Evolutionary conservation across 805 yeast species (phyloP).

Genomic region (Cyberlindnera americana): DNA sequence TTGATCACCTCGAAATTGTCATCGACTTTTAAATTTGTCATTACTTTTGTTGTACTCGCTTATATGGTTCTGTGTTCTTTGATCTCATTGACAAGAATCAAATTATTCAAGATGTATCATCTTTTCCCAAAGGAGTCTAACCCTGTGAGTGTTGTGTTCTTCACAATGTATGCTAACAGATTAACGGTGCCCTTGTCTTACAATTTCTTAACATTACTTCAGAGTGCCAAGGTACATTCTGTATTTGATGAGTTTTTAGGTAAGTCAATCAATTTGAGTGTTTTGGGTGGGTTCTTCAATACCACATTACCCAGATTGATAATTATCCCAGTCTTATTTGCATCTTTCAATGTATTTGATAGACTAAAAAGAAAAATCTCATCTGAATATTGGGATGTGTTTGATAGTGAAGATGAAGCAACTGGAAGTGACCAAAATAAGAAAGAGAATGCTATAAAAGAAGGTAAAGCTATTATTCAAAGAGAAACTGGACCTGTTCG

Average conservation of each 20-base stretch:
- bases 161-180: slow-evolving; percentile 76
- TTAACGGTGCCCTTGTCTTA: slow-evolving; percentile 79
- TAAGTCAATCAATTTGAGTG: slow-evolving; percentile 67
- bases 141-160: slow-evolving; percentile 71
- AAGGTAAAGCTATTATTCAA: slow-evolving; percentile 25
- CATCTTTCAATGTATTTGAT: slow-evolving; percentile 66
- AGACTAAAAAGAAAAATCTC: slow-evolving; percentile 38
- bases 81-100: slow-evolving; percentile 60
- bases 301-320: slow-evolving; percentile 74
- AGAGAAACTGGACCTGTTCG: slow-evolving; percentile 19
- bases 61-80: slow-evolving; percentile 71
- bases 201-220: slow-evolving; percentile 66
- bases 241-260: slow-evolving; percentile 74
- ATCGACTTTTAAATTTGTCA: slow-evolving; percentile 32
- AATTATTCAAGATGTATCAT: slow-evolving; percentile 73
- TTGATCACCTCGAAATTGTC: slow-evolving; percentile 32
- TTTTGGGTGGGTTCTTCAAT: slow-evolving; percentile 68
- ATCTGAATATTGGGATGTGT: slow-evolving; percentile 31
- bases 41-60: slow-evolving; percentile 42
- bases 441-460: slow-evolving; percentile 20
- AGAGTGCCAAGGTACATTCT: slow-evolving; percentile 40
- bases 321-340: slow-evolving; percentile 62
- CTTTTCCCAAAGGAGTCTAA: slow-evolving; percentile 69
- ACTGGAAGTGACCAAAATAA: slow-evolving; percentile 10
- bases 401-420: slow-evolving; percentile 39